These are phyloP conservation scores for Moesziomyces sp. DNA, from an alignment of 1,284 basidiomycete genomes.

Conservation along the genomic window DNA sequence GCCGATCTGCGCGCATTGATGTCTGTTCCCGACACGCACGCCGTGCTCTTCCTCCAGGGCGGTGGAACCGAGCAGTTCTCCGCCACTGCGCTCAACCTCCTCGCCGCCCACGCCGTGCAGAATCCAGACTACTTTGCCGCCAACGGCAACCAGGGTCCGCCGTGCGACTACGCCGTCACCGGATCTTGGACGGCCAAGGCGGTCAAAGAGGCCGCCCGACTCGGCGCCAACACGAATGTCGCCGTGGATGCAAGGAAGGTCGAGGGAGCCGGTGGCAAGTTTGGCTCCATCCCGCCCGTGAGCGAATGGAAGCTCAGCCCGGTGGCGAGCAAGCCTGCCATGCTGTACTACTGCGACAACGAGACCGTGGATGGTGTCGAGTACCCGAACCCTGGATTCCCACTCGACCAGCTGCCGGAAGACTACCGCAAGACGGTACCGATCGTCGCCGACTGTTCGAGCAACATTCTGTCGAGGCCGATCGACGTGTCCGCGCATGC, in stretches of 20 bases:
- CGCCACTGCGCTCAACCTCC: constrained; percentile 64
- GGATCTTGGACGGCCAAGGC: constrained; percentile 66
- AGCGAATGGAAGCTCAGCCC: constrained; percentile 80
- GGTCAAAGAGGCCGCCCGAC: constrained; percentile 59
- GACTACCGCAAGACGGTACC: constrained; percentile 74
- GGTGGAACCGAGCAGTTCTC: constrained; percentile 67
- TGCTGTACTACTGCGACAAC: constrained; percentile 99
- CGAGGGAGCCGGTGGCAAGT: constrained; percentile 68
- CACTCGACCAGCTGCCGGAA: constrained; percentile 78
- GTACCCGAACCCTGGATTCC: constrained; percentile 84
- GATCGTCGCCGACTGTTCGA: constrained; percentile 94
- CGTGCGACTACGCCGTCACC: constrained; percentile 65
- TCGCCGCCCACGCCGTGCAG: constrained; percentile 57
- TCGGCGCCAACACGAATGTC: constrained; percentile 55
- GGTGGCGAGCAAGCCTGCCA: constrained; percentile 75
- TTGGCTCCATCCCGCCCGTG: constrained; percentile 82
- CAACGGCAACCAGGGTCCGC: constrained; percentile 50
- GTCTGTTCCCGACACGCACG: constrained; percentile 58
- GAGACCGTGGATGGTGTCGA: constrained; percentile 98
- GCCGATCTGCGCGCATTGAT: constrained; percentile 58
- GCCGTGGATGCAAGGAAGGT: constrained; percentile 55
- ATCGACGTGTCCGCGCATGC: constrained; percentile 80
- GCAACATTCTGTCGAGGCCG: constrained; percentile 95
- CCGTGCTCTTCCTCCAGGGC: constrained; percentile 64
- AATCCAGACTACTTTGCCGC: constrained; percentile 56